Conservation (phyloP, 345 rosid species). For the Eucalyptus sp. region DNA sequence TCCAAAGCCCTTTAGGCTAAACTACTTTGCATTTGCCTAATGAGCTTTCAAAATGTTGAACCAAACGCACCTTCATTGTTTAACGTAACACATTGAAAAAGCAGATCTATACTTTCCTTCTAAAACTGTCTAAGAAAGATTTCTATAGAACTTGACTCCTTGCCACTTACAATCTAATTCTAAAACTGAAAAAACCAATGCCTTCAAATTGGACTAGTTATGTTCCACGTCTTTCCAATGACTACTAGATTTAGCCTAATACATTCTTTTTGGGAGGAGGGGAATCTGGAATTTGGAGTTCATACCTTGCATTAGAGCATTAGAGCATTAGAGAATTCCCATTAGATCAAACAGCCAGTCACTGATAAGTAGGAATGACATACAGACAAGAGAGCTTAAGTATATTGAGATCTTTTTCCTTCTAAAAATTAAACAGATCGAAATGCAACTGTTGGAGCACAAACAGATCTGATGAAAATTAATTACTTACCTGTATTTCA, state of each 20-base stretch:
- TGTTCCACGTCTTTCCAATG: not conserved
- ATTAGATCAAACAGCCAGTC: not conserved
- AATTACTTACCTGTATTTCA: slow-evolving; percentile 53
- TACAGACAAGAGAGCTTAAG: not conserved
- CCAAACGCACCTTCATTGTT: not conserved
- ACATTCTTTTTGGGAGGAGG: not conserved
- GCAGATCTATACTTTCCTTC: not conserved
- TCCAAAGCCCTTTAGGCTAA: no score
- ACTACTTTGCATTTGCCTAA: no score
- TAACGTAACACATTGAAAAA: not conserved
- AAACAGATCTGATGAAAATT: not conserved
- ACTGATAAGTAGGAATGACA: not conserved
- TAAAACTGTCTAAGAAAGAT: not conserved
- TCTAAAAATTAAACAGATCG: not conserved
- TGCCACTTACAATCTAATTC: not conserved
- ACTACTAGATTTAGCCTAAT: not conserved
- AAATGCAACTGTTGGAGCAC: not conserved
- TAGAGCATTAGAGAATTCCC: not conserved
- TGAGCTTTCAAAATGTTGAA: no score
- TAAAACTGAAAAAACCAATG: not conserved
- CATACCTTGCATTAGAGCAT: not conserved
- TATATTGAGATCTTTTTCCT: not conserved
- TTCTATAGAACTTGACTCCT: not conserved
- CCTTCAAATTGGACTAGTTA: not conserved
- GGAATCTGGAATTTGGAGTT: not conserved